These are phyloP conservation scores for Grosmannia huntii DNA, from an alignment of 2,329 filamentous ascomycete species.

Conservation along the genomic window DNA sequence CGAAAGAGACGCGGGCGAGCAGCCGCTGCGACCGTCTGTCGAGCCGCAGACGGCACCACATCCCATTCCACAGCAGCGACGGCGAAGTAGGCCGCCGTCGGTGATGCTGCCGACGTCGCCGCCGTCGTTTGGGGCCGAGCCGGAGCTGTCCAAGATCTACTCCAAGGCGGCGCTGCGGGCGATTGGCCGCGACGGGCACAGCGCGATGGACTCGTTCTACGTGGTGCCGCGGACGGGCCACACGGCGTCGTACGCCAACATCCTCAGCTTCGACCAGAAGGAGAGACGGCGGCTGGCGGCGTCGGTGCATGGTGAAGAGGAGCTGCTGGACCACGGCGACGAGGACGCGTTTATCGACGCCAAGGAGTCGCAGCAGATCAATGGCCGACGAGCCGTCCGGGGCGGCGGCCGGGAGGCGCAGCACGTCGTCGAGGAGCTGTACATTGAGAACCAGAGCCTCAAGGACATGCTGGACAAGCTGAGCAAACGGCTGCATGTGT, in stretches of 20 bases:
- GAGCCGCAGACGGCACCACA: background rate
- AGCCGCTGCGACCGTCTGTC: too few species aligned
- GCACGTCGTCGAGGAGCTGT: conserved; percentile 77
- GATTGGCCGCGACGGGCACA: conserved; percentile 53
- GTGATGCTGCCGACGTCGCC: conserved; percentile 7
- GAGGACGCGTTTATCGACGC: conserved; percentile 90
- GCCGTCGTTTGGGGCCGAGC: conserved; percentile 33
- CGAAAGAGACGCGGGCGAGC: background rate
- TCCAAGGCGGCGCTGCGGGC: conserved; percentile 75
- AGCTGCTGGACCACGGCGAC: conserved; percentile 40
- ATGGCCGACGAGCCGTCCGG: background rate
- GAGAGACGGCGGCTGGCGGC: conserved; percentile 48
- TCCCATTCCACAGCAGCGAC: background rate
- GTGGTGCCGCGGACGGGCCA: conserved; percentile 86
- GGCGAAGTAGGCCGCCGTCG: background rate
- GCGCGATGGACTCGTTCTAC: conserved; percentile 69
- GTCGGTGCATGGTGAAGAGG: conserved; percentile 28
- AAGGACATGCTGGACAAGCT: conserved; percentile 79
- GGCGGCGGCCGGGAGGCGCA: conserved; percentile 31
- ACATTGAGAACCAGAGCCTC: conserved; percentile 75
- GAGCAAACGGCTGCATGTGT: conserved; percentile 77
- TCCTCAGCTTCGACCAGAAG: conserved; percentile 58
- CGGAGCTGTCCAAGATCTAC: conserved; percentile 73
- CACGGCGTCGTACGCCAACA: conserved; percentile 85
- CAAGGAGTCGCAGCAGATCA: conserved; percentile 43